Base-by-base conservation (phyloP, 306 rosid species). In the Albizia julibrissin region DNA sequence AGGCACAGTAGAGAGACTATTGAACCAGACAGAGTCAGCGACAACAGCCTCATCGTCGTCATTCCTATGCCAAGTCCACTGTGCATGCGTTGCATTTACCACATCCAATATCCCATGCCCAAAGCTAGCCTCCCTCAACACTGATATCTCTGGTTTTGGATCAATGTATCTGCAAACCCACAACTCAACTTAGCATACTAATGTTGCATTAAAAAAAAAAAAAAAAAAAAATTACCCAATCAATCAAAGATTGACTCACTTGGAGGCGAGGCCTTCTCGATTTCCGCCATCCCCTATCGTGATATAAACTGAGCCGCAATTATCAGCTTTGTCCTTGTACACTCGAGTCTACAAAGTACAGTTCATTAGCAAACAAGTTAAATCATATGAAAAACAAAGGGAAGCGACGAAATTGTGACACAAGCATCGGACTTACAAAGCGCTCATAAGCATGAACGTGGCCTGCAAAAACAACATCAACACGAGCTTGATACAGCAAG, bases 251-350 rank as follows among this genome's bases (percentile, higher is more conserved):
- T 5, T 47, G 42, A 64, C 33, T 86, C 88, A 95, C 97, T 80
- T 40, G 56, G 49, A 70, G 2, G 96, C 94, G 39, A 93, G 94
- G 56, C 98, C 99, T 89, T 95, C 99, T 22, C 91, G 90, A 86
- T 95, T 95, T 24, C 99, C 99, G n/a, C 99, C 99, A 81, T 95
- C 99, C 4, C 98, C 98, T 59, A 93, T 91, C 19, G 90, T 93
- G 72, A 95, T 91, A 85, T 92, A 40, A 15, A 93, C 87, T 0
- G 98, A 88, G 80, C 87, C 98, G 76, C 99, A 95, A 7, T 89
- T 79, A 69, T 93, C 84, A 16, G 83, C 76, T 73, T 80, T 80
- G 50, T 88, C 98, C 43, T 92, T 80, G 69, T 91, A 88, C 37
- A 95, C 97, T 2, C 91, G 92, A n/a, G 91, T 85, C 99, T 95